These are phyloP conservation scores for Pulveroboletus sp. DNA, from an alignment of 768 basidiomycete genomes.

Conservation along the genomic window DNA sequence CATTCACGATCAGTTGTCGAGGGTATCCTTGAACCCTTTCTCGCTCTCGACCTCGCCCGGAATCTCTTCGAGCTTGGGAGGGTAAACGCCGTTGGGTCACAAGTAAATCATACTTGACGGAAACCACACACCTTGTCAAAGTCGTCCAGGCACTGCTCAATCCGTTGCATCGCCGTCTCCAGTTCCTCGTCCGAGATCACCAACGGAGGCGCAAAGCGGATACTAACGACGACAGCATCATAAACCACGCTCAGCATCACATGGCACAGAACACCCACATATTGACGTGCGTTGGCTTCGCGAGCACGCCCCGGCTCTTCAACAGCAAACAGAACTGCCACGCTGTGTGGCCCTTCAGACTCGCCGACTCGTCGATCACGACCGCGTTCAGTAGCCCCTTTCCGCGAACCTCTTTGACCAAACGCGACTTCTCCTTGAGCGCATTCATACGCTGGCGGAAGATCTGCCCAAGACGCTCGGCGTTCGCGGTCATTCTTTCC, in stretches of 20 bases:
- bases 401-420: conserved; percentile 78
- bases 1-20: conserved; percentile 20
- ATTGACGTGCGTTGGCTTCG: conserved; percentile 94
- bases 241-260: not conserved
- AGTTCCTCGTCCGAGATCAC: conserved; percentile 90
- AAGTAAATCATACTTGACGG: no score
- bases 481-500: conserved; percentile 80
- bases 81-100: not conserved
- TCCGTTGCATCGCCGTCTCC: conserved; percentile 64
- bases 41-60: conserved; percentile 62
- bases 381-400: conserved; percentile 89
- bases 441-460: conserved; percentile 66
- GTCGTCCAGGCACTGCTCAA: conserved; percentile 72
- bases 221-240: conserved; percentile 40
- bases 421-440: conserved; percentile 51
- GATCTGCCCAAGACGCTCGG: conserved; percentile 68
- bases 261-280: conserved; percentile 53
- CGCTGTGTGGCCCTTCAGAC: conserved; percentile 72
- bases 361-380: conserved; percentile 83
- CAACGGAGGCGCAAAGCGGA: conserved; percentile 94
- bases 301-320: conserved; percentile 87
- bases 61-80: conserved; percentile 47
- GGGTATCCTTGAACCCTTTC: conserved; percentile 46
- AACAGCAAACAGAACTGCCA: conserved; percentile 95
- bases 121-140: conserved; percentile 61